A percentile compares a stretch with the other conserved stretches of the same genome.
phyloP scores from a whole-genome alignment of 352 stramenopile species.

The Globisporangium nodosum region DNA sequence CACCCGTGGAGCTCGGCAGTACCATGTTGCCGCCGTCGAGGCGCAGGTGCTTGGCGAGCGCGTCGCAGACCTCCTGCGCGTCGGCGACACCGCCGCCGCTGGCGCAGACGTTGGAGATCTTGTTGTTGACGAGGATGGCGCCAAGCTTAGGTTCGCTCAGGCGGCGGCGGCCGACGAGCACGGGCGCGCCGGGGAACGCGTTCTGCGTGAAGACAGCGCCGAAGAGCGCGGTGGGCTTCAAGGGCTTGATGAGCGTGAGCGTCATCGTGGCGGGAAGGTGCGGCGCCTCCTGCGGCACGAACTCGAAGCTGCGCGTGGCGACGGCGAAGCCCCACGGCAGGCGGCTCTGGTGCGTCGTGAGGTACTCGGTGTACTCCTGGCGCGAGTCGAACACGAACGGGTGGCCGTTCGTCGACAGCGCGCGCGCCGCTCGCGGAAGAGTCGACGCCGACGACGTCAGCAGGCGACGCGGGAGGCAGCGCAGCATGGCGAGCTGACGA shows the following conservation, averaged over 20 bases:
- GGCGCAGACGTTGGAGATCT: constrained; percentile 98
- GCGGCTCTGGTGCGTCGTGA: constrained; percentile 65
- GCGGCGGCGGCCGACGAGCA: constrained; percentile 88
- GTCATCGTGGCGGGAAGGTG: constrained; percentile 83
- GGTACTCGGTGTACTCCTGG: constrained; percentile 79
- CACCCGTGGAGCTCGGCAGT: constrained; percentile 94
- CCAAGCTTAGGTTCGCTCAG: constrained; percentile 88
- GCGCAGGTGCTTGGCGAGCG: constrained; percentile 85
- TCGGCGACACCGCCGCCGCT: constrained; percentile 90
- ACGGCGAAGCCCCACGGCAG: constrained; percentile 85
- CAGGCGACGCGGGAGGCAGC: constrained; percentile 6
- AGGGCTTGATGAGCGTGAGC: constrained; percentile 81
- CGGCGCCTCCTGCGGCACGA: constrained; percentile 77
- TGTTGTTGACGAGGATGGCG: constrained; percentile 98
- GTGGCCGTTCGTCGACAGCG: constrained; percentile 38
- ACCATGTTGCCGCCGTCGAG: constrained; percentile 84
- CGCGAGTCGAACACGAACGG: constrained; percentile 79
- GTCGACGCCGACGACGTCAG: not conserved
- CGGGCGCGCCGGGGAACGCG: constrained; percentile 85
- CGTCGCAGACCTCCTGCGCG: constrained; percentile 91
- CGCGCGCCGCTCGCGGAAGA: constrained; percentile 21
- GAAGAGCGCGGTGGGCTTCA: constrained; percentile 81
- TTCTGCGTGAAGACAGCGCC: constrained; percentile 91
- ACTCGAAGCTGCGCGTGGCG: constrained; percentile 78
- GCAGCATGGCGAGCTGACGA: constrained; percentile 6